Evolutionary conservation across 352 stramenopile genomes (phyloP).

Genomic region (Globisporangium barbulae): DNA sequence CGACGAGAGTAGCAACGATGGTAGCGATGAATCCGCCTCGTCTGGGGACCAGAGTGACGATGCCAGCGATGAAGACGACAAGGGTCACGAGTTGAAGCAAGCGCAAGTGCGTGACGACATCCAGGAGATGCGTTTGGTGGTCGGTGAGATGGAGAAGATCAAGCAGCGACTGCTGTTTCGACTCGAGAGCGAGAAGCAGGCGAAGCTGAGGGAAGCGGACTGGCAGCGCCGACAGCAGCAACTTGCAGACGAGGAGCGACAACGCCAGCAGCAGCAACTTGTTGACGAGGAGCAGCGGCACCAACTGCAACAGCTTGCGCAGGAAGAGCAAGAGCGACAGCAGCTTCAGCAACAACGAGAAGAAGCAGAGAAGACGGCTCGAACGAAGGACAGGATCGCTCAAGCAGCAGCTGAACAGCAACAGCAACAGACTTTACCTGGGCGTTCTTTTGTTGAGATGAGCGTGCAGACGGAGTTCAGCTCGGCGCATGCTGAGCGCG

Average conservation of each 20-base stretch:
- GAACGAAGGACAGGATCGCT: neutral
- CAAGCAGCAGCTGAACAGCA: neutral
- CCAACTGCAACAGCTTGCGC: constrained; percentile 2
- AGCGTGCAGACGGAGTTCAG: constrained; percentile 13
- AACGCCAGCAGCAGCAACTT: neutral
- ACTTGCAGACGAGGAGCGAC: neutral
- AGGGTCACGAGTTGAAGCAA: constrained; percentile 21
- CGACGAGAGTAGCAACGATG: constrained; percentile 13
- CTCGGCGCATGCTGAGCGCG: neutral
- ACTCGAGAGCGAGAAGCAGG: constrained; percentile 26
- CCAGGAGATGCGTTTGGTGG: constrained; percentile 43
- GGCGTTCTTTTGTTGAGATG: constrained; percentile 8
- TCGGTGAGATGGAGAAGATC: constrained; percentile 59
- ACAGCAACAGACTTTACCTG: neutral
- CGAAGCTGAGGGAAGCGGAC: constrained; percentile 16
- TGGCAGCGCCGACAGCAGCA: constrained; percentile 16
- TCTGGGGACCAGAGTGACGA: neutral
- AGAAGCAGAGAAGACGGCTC: neutral
- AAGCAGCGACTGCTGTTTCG: constrained; percentile 51
- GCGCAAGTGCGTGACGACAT: constrained; percentile 36
- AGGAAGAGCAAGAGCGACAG: constrained; percentile 18
- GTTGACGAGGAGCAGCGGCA: constrained; percentile 13
- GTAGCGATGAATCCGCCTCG: neutral
- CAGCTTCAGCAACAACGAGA: neutral
- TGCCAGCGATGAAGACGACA: neutral